Percentiles rank a stretch among this genome's conserved stretches.
These are phyloP conservation scores for Xylaria sp. DNA, from an alignment of 495 filamentous ascomycete genomes.

Conservation along the genomic window DNA sequence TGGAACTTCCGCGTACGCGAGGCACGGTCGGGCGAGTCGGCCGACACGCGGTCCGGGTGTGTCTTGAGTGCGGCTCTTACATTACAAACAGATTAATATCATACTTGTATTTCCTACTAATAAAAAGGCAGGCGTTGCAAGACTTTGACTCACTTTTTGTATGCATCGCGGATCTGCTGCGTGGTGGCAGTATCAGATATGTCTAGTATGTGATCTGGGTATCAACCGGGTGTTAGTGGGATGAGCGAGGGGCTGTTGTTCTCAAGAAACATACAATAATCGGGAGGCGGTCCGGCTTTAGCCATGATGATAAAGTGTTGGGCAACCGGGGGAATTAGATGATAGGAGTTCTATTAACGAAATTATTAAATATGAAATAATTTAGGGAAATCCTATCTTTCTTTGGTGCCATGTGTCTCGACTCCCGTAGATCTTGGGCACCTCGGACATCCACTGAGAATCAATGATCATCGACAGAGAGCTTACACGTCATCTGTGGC, in stretches of 20 bases:
- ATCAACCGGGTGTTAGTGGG: slow-evolving; percentile 33
- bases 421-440: neutral
- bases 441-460: neutral
- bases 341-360: neutral
- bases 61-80: slow-evolving; percentile 87
- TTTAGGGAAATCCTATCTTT: neutral
- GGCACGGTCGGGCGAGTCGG: slow-evolving; percentile 83
- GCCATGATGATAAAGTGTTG: slow-evolving; percentile 43
- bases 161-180: slow-evolving; percentile 90
- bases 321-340: neutral
- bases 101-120: neutral
- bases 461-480: slow-evolving; percentile 10
- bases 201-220: slow-evolving; percentile 63
- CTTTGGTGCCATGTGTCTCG: neutral
- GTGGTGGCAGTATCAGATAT: slow-evolving; percentile 74
- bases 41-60: slow-evolving; percentile 90
- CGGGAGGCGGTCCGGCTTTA: slow-evolving; percentile 48
- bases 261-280: slow-evolving; percentile 56
- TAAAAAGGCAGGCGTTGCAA: slow-evolving; percentile 7
- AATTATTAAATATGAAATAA: neutral
- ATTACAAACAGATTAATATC: slow-evolving; percentile 27
- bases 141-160: slow-evolving; percentile 71
- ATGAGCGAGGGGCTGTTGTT: neutral
- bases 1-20: slow-evolving; percentile 90
- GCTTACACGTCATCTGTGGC: slow-evolving; percentile 53